These are phyloP conservation scores for Aspergillus calidoustus DNA, from an alignment of 2,329 filamentous ascomycete genomes.

Conservation along the genomic window DNA sequence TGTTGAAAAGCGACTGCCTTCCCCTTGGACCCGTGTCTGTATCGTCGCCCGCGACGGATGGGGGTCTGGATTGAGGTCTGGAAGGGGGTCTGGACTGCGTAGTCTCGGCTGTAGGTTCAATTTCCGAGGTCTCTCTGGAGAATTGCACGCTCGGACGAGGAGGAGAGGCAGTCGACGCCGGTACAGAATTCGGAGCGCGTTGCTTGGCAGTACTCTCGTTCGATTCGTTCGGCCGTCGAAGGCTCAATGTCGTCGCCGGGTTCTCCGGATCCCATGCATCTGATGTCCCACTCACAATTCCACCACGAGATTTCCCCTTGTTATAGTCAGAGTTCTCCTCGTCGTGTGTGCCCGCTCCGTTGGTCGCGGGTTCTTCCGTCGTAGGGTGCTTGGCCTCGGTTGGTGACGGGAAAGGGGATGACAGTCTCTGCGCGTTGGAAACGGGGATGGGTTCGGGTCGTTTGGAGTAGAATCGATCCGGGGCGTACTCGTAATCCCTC, in stretches of 20 bases:
- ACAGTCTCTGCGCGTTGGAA: slow-evolving; percentile 29
- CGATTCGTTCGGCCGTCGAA: slow-evolving; percentile 32
- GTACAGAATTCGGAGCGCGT: slow-evolving; percentile 28
- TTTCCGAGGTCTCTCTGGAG: slow-evolving; percentile 59
- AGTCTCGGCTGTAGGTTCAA: slow-evolving; percentile 53
- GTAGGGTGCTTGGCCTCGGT: slow-evolving; percentile 29
- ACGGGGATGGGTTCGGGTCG: slow-evolving; percentile 26
- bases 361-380: slow-evolving; percentile 23
- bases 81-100: slow-evolving; percentile 65
- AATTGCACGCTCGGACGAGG: slow-evolving; percentile 77
- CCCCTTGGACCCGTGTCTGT: slow-evolving; percentile 64
- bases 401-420: slow-evolving; percentile 36
- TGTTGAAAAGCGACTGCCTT: slow-evolving; percentile 73
- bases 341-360: slow-evolving; percentile 21
- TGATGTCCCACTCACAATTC: slow-evolving; percentile 9
- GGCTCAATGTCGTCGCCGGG: slow-evolving; percentile 27
- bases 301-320: slow-evolving; percentile 17
- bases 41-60: slow-evolving; percentile 67
- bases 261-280: slow-evolving; percentile 27
- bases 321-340: slow-evolving; percentile 16
- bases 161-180: slow-evolving; percentile 42
- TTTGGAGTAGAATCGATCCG: slow-evolving; percentile 25
- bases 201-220: slow-evolving; percentile 27
- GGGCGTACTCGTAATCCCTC: slow-evolving; percentile 24
- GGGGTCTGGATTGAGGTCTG: slow-evolving; percentile 67